A percentile compares a stretch with the other conserved stretches of the same genome.
Evolutionary conservation across 192 early-diverging fungal species (phyloP).

Genomic region (Coemansia sp.): DNA sequence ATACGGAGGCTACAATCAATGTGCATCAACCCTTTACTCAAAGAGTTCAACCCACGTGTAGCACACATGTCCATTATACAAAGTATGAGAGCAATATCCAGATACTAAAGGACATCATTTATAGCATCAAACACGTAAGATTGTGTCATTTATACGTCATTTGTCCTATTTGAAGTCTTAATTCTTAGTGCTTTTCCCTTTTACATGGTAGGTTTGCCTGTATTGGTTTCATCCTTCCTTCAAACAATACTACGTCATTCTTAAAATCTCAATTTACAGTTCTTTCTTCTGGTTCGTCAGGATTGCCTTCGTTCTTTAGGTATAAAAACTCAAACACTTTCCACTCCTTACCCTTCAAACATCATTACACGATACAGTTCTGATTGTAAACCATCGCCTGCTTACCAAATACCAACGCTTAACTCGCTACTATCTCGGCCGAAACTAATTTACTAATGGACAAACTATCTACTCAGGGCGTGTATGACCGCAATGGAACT

Average conservation of each 20-base stretch:
- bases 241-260: neutral
- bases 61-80: too few relatives aligned
- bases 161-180: too few relatives aligned
- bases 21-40: neutral
- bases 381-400: neutral
- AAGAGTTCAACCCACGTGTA: neutral
- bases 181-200: too few relatives aligned
- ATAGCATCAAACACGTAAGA: too few relatives aligned
- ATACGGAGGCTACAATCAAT: neutral
- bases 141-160: too few relatives aligned
- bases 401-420: too few relatives aligned
- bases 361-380: neutral
- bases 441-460: neutral
- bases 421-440: neutral
- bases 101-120: too few relatives aligned
- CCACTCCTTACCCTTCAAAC: neutral
- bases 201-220: too few relatives aligned
- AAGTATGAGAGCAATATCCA: too few relatives aligned
- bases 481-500: neutral
- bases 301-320: neutral
- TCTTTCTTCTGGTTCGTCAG: neutral
- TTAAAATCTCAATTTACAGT: neutral
- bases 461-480: neutral
- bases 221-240: too few relatives aligned
- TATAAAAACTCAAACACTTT: neutral